Evolutionary conservation across 164 flowering plant species (phyloP).

Genomic region (Kingdonia uniflora): DNA sequence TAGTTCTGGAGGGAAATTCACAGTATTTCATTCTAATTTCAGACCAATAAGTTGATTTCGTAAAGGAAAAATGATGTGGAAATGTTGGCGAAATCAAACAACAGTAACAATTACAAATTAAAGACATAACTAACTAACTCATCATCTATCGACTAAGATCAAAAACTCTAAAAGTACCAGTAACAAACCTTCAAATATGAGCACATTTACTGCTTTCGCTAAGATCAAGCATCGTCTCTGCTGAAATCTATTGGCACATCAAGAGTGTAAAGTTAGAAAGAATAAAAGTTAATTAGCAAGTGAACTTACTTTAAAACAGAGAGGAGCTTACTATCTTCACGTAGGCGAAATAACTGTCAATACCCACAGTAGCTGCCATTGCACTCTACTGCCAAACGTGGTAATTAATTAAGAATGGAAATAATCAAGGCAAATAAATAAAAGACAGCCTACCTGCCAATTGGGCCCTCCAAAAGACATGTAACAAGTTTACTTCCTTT

Average conservation of each 20-base stretch:
- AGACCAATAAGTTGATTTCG: too few species aligned
- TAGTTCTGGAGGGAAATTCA: too few species aligned
- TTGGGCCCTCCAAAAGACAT: slow-evolving; percentile 90
- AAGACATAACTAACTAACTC: too few species aligned
- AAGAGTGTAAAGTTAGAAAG: slow-evolving; percentile 4
- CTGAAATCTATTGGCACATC: slow-evolving; percentile 47
- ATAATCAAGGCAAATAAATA: background rate
- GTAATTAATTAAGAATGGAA: slow-evolving; percentile 4
- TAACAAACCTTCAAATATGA: slow-evolving; percentile 59
- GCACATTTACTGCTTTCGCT: slow-evolving; percentile 93
- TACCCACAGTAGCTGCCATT: slow-evolving; percentile 87
- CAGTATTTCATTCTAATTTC: too few species aligned
- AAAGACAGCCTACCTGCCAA: slow-evolving; percentile 58
- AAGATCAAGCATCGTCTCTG: slow-evolving; percentile 92
- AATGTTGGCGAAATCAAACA: too few species aligned
- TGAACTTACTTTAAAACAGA: background rate
- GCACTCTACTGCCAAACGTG: slow-evolving; percentile 70
- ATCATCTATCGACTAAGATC: too few species aligned
- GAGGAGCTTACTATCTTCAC: slow-evolving; percentile 81
- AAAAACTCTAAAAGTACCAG: too few species aligned
- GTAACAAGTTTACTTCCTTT: slow-evolving; percentile 84
- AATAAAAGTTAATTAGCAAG: background rate
- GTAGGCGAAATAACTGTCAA: slow-evolving; percentile 88
- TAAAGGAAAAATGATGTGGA: too few species aligned
- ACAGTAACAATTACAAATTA: too few species aligned